Percentiles rank a stretch among this genome's conserved stretches.
phyloP scores from a whole-genome alignment of 179 eudicot genomes.

The Silene noctiflora region DNA sequence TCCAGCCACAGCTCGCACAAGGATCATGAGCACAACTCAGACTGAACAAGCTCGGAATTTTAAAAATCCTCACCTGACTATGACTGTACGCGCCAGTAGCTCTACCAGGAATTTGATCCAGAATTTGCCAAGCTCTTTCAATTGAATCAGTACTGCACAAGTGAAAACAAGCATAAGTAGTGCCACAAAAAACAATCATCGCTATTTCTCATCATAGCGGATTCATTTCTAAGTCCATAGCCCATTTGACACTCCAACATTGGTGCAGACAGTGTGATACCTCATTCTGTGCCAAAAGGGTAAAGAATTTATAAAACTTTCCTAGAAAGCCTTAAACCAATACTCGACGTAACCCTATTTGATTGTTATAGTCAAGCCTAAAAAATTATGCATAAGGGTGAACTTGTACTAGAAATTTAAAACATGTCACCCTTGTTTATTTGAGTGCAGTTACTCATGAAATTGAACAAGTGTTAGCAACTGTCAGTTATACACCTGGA shows the following conservation, averaged over 20 bases:
- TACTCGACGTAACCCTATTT: neutral
- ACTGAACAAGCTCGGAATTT: no score
- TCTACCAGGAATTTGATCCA: conserved; percentile 89
- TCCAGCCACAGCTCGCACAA: no score
- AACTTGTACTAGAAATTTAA: no score
- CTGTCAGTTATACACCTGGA: no score
- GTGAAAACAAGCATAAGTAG: neutral
- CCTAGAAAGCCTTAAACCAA: neutral
- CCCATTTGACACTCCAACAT: neutral
- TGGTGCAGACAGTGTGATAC: neutral
- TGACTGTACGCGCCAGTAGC: conserved; percentile 99
- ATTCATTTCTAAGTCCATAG: neutral
- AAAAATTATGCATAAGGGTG: neutral
- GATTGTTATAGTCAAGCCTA: neutral
- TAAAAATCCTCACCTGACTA: conserved; percentile 43
- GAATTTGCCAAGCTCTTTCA: conserved; percentile 76
- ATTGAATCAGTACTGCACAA: conserved; percentile 68
- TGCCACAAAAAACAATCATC: neutral
- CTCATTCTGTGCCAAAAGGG: neutral
- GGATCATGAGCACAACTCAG: no score
- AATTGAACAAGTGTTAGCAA: no score
- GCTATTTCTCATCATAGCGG: neutral
- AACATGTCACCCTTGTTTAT: no score
- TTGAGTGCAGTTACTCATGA: no score
- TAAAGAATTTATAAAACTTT: neutral